Evolutionary conservation across 2,329 filamentous ascomycete genomes (phyloP), one percentile per base, ranked within the genome.

Genomic region (Colletotrichum eremochloae): DNA sequence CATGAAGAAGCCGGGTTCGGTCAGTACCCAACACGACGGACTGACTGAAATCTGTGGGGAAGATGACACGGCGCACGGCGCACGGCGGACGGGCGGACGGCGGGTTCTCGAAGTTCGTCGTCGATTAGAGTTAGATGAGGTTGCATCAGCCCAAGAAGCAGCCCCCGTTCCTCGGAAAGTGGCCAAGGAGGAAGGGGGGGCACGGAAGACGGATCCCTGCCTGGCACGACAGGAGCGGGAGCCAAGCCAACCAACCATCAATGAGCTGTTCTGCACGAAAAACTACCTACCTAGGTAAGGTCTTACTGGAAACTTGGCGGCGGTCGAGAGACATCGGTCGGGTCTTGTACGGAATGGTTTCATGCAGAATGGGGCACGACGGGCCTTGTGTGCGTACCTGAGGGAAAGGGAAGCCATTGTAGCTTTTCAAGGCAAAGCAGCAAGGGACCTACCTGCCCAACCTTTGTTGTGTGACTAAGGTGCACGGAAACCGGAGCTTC

Each of bases 61-160:
- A 14, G n/a, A 20, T 24, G 20, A 33, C 42, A 20, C 42, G 44
- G 44, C 44, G 44, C 1, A 46, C 2, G 48, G 55, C 44, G 44
- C 1, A 46, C 2, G 48, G 55, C 42, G 55, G 63, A 18, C 8
- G 18, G 53, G 11, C 9, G 55, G 33, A 48, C 5, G 55, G 31
- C 29, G 55, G 55, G 60, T 50, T 42, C 66, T 61, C 48, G 38
- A 29, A 14, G 29, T 38, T 56, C 0, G 33, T 29, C 15, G 33
- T 33, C 50, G 29, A 44, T 71, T 53, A 63, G n/a, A 63, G 64
- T 63, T 68, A 46, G 20, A 63, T 55, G 52, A 53, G 50, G 68
- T 68, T 63, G 61, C 68, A 68, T 68, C 64, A 40, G 57, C n/a
- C 31, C 33, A 29, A n/a, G 24, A 8, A 40, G 24, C 46, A 63